Evolutionary conservation across 192 early-diverging fungal genomes (phyloP), one percentile per base, ranked within the genome.

Genomic region (Lobosporangium transversale): DNA sequence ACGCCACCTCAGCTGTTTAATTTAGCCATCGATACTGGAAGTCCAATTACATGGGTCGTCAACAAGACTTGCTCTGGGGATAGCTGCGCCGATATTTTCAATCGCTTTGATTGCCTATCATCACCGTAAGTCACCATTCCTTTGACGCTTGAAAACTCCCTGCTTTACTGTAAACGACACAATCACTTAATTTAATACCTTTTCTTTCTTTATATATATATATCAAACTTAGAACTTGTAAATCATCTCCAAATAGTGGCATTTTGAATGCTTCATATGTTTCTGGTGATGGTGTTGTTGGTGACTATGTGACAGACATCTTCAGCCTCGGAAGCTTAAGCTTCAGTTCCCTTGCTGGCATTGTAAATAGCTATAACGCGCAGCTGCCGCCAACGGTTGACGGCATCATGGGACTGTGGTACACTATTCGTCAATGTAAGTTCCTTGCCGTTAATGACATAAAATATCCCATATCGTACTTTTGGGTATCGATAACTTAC

Each of bases 1-100:
- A 87, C 88, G 7, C 92, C 92, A 10, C 80, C 85, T 15, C 89
- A 90, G 53, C 63, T 65, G 23, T 92, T 92, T 49, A 84, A 86
- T 17, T 73, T 92, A 52, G 85, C 81, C 15, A 89, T 93, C 32
- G 91, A 93, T 62, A 93, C 91, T 0, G 91, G 91, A 4, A 89
- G 88, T 10, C 78, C 87, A 14, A 84, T 90, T 68, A 79, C 91
- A 47, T 93, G 91, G 90, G 43, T 86, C 4, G 69, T 83, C 1
- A 60, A 67, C 17, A 76, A 36, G n/a, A 42, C 40, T 2, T 76
- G 73, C 40, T 29, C 27, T 7, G 24, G 32, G 0, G 11, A 42
- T 0, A 24, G 18, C 0, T 76, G 64, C 18, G 37, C 14, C 23
- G 27, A 44, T 21, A 27, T 71, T n/a, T 36, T 57, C 24, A 27